Conservation (phyloP, 2,329 filamentous ascomycete genomes). For the Dactylella cylindrospora region DNA sequence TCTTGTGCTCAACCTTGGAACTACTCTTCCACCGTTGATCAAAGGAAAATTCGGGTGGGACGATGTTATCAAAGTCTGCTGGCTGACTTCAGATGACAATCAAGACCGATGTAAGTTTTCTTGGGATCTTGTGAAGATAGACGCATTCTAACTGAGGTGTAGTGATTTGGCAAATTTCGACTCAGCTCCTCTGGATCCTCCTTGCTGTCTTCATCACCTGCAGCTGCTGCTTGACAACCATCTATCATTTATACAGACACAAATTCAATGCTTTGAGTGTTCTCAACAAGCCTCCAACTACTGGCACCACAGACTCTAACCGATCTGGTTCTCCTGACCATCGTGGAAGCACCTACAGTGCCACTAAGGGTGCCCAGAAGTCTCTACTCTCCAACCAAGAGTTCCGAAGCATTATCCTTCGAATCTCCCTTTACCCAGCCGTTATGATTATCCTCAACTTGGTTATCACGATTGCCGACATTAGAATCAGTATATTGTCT, state of each 20-base stretch:
- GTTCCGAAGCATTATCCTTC: conserved; percentile 45
- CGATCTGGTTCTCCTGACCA: conserved; percentile 27
- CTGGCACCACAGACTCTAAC: background rate
- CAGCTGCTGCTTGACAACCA: conserved; percentile 33
- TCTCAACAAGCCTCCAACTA: conserved; percentile 8
- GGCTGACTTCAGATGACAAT: conserved; percentile 43
- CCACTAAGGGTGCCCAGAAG: conserved; percentile 38
- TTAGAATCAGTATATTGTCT: conserved; percentile 42
- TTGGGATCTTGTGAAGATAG: background rate
- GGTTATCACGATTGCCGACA: conserved; percentile 45
- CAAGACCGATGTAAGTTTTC: conserved; percentile 37
- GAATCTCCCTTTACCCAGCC: conserved; percentile 46
- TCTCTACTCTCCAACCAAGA: conserved; percentile 39
- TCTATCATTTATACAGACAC: conserved; percentile 45
- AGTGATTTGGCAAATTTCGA: conserved; percentile 47
- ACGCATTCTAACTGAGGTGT: background rate
- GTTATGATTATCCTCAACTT: conserved; percentile 47
- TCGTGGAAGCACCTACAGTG: conserved; percentile 36
- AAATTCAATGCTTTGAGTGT: conserved; percentile 41
- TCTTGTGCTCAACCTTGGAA: conserved; percentile 44
- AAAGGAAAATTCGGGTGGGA: conserved; percentile 48
- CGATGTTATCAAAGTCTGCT: conserved; percentile 46
- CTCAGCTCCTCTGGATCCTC: conserved; percentile 47
- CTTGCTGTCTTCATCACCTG: conserved; percentile 46
- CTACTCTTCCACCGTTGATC: conserved; percentile 46